Evolutionary conservation across 768 basidiomycete genomes (phyloP).

Genomic region (Lentinula sp.): DNA sequence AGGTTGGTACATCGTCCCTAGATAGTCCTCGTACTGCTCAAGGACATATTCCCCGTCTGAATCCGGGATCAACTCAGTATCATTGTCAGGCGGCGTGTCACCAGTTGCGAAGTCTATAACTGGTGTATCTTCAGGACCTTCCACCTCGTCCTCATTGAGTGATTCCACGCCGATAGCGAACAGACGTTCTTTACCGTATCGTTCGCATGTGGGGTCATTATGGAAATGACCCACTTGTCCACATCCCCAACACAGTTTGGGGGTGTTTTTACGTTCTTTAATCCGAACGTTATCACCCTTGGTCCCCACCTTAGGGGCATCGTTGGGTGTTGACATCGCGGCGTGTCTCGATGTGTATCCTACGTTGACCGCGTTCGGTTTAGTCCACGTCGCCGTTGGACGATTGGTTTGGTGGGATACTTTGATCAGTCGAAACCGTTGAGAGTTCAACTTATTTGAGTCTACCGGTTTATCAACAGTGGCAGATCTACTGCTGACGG

Average conservation of each 20-base stretch:
- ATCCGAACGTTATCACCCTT: not conserved
- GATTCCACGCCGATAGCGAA: not conserved
- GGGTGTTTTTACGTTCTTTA: not conserved
- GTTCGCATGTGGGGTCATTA: not conserved
- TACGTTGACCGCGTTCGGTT: not conserved
- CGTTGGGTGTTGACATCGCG: not conserved
- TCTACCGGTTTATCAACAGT: no score
- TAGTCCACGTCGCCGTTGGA: not conserved
- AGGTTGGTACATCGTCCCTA: not conserved
- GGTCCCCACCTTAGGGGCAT: not conserved
- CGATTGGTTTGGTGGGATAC: not conserved
- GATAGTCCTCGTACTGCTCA: not conserved
- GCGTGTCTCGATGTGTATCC: not conserved
- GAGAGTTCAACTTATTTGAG: not conserved
- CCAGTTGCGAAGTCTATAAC: not conserved
- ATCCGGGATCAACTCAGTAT: not conserved
- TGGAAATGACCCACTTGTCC: not conserved
- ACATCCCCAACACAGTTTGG: not conserved
- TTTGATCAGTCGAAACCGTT: not conserved
- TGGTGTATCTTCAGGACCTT: not conserved
- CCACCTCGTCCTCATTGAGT: fast-evolving
- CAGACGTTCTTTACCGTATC: not conserved
- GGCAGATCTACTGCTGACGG: no score
- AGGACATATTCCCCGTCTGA: not conserved
- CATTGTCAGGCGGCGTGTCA: not conserved